Evolutionary conservation across 441 rosid species (phyloP).

Genomic region (Biscutella laevigata): DNA sequence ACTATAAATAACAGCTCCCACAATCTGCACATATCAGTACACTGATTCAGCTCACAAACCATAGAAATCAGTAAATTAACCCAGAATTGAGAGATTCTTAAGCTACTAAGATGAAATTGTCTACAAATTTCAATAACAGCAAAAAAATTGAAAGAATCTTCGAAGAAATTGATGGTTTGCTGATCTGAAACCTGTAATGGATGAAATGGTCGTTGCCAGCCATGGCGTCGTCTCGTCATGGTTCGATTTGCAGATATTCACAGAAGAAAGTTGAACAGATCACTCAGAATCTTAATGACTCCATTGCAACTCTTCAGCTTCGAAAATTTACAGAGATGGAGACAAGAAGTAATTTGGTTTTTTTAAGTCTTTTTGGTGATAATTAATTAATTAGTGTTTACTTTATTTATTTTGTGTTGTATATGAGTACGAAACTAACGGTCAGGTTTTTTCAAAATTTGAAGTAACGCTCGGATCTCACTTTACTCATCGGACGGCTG

Average conservation of each 20-base stretch:
- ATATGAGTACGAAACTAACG: conserved; percentile 31
- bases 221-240: conserved; percentile 68
- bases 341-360: background rate
- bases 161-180: background rate
- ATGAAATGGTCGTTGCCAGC: conserved; percentile 90
- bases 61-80: background rate
- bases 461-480: conserved; percentile 37
- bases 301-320: conserved; percentile 20
- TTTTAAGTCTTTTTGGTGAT: background rate
- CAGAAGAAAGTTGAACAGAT: conserved; percentile 5
- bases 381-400: background rate
- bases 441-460: conserved; percentile 57
- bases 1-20: conserved; percentile 67
- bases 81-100: background rate
- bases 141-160: background rate
- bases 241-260: conserved; percentile 8
- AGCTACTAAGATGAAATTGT: no score
- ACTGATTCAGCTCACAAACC: background rate
- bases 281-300: conserved; percentile 10
- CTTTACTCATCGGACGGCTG: conserved; percentile 31
- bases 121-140: no score
- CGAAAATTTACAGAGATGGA: conserved; percentile 3
- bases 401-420: background rate
- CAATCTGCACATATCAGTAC: conserved; percentile 50
- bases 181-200: conserved; percentile 54